Conservation (phyloP, 2,329 filamentous ascomycete genomes). For the Aspergillus hiratsukae region DNA sequence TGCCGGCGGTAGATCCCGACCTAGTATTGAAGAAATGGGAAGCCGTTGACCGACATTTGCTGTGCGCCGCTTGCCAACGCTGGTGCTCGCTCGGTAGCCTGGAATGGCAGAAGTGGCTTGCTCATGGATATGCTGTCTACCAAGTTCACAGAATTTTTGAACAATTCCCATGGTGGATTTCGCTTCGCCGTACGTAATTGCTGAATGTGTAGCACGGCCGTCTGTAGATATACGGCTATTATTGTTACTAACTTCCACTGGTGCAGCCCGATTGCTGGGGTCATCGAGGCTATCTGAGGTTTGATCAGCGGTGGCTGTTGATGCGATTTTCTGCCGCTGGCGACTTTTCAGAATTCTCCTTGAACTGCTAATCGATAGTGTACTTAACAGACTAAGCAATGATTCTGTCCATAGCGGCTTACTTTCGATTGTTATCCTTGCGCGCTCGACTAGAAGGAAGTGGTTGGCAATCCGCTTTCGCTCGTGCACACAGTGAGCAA, state of each 20-base stretch:
- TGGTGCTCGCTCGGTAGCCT: constrained; percentile 20
- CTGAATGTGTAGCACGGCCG: not conserved
- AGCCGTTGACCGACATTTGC: constrained; percentile 15
- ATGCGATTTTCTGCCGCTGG: not conserved
- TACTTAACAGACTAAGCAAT: not conserved
- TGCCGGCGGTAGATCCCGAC: constrained; percentile 25
- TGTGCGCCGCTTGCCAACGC: not conserved
- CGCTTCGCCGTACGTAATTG: constrained; percentile 23
- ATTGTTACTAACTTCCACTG: not conserved
- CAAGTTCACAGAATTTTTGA: constrained; percentile 27
- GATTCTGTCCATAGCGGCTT: not conserved
- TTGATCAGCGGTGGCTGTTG: not conserved
- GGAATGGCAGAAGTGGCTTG: constrained; percentile 34
- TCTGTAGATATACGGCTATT: not conserved
- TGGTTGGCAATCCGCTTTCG: constrained; percentile 20
- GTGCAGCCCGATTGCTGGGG: not conserved
- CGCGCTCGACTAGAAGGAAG: constrained; percentile 1
- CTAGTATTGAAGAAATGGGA: constrained; percentile 25
- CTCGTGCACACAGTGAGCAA: constrained; percentile 31
- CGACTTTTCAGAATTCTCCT: not conserved
- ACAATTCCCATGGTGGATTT: constrained; percentile 36
- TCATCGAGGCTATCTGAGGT: not conserved
- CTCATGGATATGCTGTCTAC: constrained; percentile 23
- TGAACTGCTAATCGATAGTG: not conserved
- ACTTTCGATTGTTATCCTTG: constrained; percentile 9